Conservation (phyloP, 1,284 basidiomycete genomes). For the Leccinum solheimii region DNA sequence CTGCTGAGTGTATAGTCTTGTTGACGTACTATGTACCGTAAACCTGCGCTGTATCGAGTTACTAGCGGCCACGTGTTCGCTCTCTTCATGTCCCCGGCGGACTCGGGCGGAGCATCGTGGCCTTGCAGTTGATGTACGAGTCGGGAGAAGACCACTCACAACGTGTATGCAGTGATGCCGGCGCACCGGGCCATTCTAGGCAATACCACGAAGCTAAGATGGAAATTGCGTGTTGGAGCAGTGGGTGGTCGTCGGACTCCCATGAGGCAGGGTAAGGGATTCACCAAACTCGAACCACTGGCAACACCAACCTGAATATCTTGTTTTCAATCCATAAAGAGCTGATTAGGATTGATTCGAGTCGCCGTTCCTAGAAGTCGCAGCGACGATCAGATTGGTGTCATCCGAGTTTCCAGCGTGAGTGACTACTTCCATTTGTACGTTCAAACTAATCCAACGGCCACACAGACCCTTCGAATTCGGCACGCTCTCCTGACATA, state of each 20-base stretch:
- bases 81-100: not conserved
- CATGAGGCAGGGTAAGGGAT: slow-evolving; percentile 22
- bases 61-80: not conserved
- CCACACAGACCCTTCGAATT: slow-evolving; percentile 1
- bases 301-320: not conserved
- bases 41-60: not conserved
- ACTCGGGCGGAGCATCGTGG: not conserved
- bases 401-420: slow-evolving; percentile 7
- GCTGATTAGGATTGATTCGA: not conserved
- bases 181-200: not conserved
- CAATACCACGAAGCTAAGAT: slow-evolving; percentile 11
- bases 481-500: not conserved
- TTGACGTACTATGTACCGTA: not conserved
- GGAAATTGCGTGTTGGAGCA: slow-evolving; percentile 14
- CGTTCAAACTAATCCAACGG: not conserved
- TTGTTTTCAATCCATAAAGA: not conserved
- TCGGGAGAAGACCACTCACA: not conserved
- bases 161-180: not conserved
- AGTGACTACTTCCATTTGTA: not conserved
- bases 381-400: not conserved
- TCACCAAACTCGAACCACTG: slow-evolving; percentile 4
- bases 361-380: not conserved
- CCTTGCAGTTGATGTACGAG: not conserved
- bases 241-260: not conserved
- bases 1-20: not conserved